phyloP scores from a whole-genome alignment of 192 early-diverging fungal species.

The Linnemannia exigua region DNA sequence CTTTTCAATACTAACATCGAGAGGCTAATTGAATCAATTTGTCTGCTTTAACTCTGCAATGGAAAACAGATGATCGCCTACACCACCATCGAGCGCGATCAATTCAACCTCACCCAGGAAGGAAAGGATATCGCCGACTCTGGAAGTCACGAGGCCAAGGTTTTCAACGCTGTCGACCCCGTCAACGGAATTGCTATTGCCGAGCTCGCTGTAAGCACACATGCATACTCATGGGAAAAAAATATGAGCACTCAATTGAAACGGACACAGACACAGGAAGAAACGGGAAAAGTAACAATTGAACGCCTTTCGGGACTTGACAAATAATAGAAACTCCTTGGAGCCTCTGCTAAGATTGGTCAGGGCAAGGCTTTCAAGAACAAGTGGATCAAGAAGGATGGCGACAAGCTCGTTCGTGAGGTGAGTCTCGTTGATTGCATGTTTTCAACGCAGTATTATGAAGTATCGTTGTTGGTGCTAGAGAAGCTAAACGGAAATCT shows the following conservation, averaged over 20 bases:
- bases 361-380: conserved; percentile 97
- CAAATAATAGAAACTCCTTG: conserved; percentile 65
- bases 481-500: neutral
- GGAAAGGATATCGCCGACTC: conserved; percentile 86
- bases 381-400: conserved; percentile 96
- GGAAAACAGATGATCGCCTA: conserved; percentile 83
- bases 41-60: conserved; percentile 10
- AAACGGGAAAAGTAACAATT: neutral
- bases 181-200: conserved; percentile 86
- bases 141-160: conserved; percentile 94
- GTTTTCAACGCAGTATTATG: neutral
- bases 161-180: conserved; percentile 90
- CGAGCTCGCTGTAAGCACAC: conserved; percentile 78
- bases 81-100: conserved; percentile 81
- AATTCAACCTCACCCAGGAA: conserved; percentile 90
- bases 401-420: conserved; percentile 77
- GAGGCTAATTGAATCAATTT: neutral
- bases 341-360: conserved; percentile 88
- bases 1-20: too few relatives aligned
- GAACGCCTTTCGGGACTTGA: neutral
- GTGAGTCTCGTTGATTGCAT: conserved; percentile 16
- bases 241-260: neutral
- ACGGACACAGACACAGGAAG: neutral
- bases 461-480: neutral
- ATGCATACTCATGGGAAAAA: neutral